Conservation (phyloP, 768 basidiomycete genomes). For the Serendipita sp. region DNA sequence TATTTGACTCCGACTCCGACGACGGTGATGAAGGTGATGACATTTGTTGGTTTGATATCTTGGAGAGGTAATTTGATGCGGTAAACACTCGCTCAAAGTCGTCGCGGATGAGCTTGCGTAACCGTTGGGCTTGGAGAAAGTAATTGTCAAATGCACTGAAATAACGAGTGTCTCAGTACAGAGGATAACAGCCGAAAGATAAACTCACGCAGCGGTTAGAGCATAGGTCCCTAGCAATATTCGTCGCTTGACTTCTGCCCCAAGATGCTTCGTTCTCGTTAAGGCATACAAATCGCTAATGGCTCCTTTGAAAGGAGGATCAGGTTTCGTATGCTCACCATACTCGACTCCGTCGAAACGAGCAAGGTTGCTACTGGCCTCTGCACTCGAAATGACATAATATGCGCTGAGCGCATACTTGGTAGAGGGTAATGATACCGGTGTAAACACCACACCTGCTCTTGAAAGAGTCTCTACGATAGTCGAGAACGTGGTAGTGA, state of each 20-base stretch:
- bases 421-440: constrained; percentile 58
- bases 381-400: constrained; percentile 89
- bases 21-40: neutral
- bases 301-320: neutral
- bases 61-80: constrained; percentile 26
- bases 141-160: constrained; percentile 92
- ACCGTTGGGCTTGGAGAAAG: constrained; percentile 79
- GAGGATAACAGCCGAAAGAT: neutral
- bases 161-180: neutral
- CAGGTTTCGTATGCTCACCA: constrained; percentile 29
- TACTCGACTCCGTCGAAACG: constrained; percentile 80
- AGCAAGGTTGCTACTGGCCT: constrained; percentile 84
- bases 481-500: constrained; percentile 30
- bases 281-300: constrained; percentile 31
- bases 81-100: constrained; percentile 65
- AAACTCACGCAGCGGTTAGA: constrained; percentile 70
- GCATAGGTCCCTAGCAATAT: constrained; percentile 85
- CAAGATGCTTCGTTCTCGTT: constrained; percentile 58
- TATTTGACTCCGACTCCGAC: neutral
- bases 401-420: constrained; percentile 76
- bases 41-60: neutral
- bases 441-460: constrained; percentile 48
- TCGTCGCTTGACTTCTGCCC: constrained; percentile 69
- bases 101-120: constrained; percentile 50
- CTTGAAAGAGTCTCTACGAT: constrained; percentile 28